These are phyloP conservation scores for Suillus decipiens DNA, from an alignment of 768 basidiomycete species.

Conservation along the genomic window DNA sequence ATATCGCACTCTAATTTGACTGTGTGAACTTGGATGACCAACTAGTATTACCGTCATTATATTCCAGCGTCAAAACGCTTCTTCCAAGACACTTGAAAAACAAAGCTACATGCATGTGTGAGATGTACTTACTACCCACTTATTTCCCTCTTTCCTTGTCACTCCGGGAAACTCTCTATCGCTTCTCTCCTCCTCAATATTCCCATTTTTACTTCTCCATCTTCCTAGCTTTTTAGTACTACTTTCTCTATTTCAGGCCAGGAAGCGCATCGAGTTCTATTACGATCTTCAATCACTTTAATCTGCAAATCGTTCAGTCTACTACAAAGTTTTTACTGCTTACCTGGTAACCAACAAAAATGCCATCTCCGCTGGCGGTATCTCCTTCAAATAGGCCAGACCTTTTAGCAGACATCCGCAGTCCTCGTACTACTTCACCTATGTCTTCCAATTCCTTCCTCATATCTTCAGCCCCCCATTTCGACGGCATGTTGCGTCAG, in stretches of 20 bases:
- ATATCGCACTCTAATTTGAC: constrained; percentile 26
- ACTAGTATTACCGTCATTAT: too few relatives aligned
- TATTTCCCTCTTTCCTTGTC: not conserved
- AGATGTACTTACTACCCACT: constrained; percentile 1
- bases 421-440: constrained; percentile 14
- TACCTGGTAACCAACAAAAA: constrained; percentile 36
- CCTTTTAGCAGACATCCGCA: constrained; percentile 1
- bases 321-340: constrained; percentile 4
- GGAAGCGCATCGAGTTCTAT: constrained; percentile 21
- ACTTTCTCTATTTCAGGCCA: constrained; percentile 21
- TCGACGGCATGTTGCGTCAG: constrained; percentile 11
- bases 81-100: constrained; percentile 26
- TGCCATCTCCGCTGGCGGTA: constrained; percentile 31
- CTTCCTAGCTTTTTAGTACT: too few relatives aligned
- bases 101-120: constrained; percentile 6
- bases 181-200: too few relatives aligned
- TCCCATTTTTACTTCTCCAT: too few relatives aligned
- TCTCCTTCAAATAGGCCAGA: constrained; percentile 31
- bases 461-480: not conserved
- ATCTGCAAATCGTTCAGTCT: constrained; percentile 32
- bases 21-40: constrained; percentile 20
- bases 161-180: too few relatives aligned
- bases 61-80: constrained; percentile 13
- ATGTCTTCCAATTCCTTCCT: constrained; percentile 16
- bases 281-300: constrained; percentile 21